Percentiles rank a stretch among this genome's conserved stretches.
Evolutionary conservation across 2,329 filamentous ascomycete species (phyloP).

Genomic region (Echinosphaeria canescens): DNA sequence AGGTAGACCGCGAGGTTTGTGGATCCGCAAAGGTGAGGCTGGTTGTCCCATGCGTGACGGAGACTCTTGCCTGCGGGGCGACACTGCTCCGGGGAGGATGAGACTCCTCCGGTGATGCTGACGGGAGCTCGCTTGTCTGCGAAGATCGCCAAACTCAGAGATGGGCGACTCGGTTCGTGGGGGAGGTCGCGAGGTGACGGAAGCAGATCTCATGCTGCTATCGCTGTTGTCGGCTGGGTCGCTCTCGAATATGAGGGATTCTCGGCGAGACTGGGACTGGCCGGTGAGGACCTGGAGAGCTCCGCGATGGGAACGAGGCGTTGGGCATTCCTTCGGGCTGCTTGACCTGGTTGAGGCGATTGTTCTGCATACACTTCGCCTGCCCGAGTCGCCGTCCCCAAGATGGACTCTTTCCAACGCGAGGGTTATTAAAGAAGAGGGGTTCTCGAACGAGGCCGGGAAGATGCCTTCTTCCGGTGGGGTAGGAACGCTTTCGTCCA

Average conservation of each 20-base stretch:
- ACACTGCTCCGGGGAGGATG: conserved; percentile 57
- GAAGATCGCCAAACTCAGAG: conserved; percentile 60
- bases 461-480: conserved; percentile 27
- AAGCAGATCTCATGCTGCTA: conserved; percentile 65
- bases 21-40: conserved; percentile 69
- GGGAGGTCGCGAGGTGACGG: conserved; percentile 43
- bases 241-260: conserved; percentile 52
- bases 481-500: neutral
- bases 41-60: conserved; percentile 56
- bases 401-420: conserved; percentile 25
- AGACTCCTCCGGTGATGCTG: conserved; percentile 77
- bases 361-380: conserved; percentile 29
- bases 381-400: conserved; percentile 15
- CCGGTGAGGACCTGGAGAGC: conserved; percentile 31
- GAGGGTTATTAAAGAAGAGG: conserved; percentile 31
- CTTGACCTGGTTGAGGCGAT: conserved; percentile 65
- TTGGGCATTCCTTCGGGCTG: conserved; percentile 79
- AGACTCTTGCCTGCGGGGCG: conserved; percentile 71
- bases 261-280: conserved; percentile 46
- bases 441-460: conserved; percentile 31
- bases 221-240: conserved; percentile 77
- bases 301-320: conserved; percentile 63
- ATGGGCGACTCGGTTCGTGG: conserved; percentile 74
- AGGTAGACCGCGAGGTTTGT: conserved; percentile 49
- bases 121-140: conserved; percentile 54